Evolutionary conservation across 73 alveolate species (phyloP).

Genomic region (Stentor roeselii): DNA sequence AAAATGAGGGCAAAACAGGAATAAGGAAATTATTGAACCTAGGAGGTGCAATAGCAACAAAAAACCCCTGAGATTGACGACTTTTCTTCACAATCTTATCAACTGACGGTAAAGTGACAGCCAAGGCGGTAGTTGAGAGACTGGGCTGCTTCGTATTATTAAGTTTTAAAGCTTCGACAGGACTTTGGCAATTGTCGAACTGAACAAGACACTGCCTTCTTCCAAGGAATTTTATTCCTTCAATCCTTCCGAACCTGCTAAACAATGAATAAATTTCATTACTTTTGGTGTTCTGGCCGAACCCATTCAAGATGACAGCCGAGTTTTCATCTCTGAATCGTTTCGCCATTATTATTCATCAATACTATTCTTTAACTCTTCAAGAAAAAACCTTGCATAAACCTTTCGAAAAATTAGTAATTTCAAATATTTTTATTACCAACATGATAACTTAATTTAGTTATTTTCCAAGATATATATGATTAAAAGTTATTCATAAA

Average conservation of each 20-base stretch:
- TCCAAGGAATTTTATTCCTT: background rate
- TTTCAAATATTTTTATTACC: too few relatives aligned
- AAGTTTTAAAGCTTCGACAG: background rate
- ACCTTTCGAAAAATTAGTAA: too few relatives aligned
- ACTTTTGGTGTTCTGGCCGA: background rate
- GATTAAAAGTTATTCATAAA: too few relatives aligned
- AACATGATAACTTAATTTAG: too few relatives aligned
- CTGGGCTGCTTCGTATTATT: background rate
- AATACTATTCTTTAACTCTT: too few relatives aligned
- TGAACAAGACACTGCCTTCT: background rate
- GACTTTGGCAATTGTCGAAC: background rate
- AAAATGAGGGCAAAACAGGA: slow-evolving; percentile 2
- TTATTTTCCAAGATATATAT: too few relatives aligned
- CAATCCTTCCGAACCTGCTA: background rate
- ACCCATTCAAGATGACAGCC: background rate
- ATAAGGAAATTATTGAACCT: background rate
- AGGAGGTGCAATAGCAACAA: background rate
- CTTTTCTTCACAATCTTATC: background rate
- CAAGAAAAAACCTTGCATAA: too few relatives aligned
- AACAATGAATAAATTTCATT: background rate
- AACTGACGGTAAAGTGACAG: background rate
- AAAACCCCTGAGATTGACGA: background rate
- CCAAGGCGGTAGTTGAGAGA: background rate
- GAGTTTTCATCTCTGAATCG: background rate
- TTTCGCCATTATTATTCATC: background rate